A percentile compares a stretch with the other conserved stretches of the same genome.
These are phyloP conservation scores for Penicillium lividum DNA, from an alignment of 495 filamentous ascomycete species.

Conservation along the genomic window DNA sequence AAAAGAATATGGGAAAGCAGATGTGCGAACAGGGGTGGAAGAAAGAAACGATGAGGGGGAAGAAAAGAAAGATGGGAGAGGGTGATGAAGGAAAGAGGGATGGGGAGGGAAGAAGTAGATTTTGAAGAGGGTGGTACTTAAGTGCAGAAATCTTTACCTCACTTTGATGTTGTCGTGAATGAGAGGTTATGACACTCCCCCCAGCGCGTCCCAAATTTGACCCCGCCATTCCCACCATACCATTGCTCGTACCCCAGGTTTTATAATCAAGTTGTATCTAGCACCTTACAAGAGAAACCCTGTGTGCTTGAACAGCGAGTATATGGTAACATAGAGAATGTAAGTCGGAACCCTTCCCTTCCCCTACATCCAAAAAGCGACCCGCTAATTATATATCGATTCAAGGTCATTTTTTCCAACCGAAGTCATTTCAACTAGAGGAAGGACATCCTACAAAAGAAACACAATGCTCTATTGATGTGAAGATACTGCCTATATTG, in stretches of 20 bases:
- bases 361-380: neutral
- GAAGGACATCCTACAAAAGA: neutral
- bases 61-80: neutral
- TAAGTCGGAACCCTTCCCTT: neutral
- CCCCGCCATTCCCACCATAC: too few relatives aligned
- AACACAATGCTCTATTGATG: neutral
- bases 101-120: neutral
- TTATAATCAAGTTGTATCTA: neutral
- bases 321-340: too few relatives aligned
- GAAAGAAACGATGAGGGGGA: neutral
- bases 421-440: neutral
- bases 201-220: too few relatives aligned
- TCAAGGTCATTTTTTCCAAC: neutral
- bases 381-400: neutral
- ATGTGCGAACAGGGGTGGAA: neutral
- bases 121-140: neutral
- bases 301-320: neutral
- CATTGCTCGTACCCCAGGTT: too few relatives aligned
- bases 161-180: neutral
- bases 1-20: slow-evolving; percentile 7
- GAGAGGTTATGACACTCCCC: neutral
- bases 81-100: neutral
- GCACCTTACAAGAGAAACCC: too few relatives aligned
- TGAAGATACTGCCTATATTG: neutral
- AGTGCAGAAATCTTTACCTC: neutral